Conservation (phyloP, 805 yeast genomes). For the Geotrichum ghanense region DNA sequence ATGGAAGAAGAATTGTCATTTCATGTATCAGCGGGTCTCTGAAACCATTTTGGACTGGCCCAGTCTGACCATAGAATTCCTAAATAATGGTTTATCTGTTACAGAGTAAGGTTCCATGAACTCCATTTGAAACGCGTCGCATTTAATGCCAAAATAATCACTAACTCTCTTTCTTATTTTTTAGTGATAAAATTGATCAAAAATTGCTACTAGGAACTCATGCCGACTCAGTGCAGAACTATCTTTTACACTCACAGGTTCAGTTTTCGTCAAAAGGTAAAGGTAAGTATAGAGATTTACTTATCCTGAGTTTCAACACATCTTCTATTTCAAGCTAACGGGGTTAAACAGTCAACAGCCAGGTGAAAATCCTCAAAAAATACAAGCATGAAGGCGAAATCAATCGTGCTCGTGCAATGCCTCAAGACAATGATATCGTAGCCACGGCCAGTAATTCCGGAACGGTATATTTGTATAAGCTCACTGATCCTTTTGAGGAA, state of each 20-base stretch:
- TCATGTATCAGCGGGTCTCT: slow-evolving; percentile 61
- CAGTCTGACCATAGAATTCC: slow-evolving; percentile 57
- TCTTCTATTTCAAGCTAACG: neutral
- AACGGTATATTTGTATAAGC: slow-evolving; percentile 22
- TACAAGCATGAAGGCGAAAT: slow-evolving; percentile 62
- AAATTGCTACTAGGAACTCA: slow-evolving; percentile 11
- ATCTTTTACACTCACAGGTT: slow-evolving; percentile 11
- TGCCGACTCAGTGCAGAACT: slow-evolving; percentile 15
- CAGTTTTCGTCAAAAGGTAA: slow-evolving; percentile 9
- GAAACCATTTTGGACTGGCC: slow-evolving; percentile 64
- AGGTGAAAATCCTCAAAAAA: slow-evolving; percentile 32
- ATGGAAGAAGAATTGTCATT: slow-evolving; percentile 80
- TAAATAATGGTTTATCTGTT: slow-evolving; percentile 32
- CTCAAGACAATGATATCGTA: slow-evolving; percentile 33
- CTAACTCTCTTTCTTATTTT: neutral
- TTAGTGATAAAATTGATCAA: neutral
- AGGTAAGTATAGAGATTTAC: slow-evolving; percentile 1
- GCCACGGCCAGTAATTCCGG: slow-evolving; percentile 42
- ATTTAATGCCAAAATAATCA: neutral
- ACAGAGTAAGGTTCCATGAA: neutral
- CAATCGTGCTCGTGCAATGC: slow-evolving; percentile 47
- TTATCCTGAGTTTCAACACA: slow-evolving; percentile 1
- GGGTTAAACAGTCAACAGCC: neutral
- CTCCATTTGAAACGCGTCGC: no score
- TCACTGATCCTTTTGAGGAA: slow-evolving; percentile 9